Evolutionary conservation across 176 grass and related monocot genomes (phyloP).

Genomic region (Aegilops speltoides): DNA sequence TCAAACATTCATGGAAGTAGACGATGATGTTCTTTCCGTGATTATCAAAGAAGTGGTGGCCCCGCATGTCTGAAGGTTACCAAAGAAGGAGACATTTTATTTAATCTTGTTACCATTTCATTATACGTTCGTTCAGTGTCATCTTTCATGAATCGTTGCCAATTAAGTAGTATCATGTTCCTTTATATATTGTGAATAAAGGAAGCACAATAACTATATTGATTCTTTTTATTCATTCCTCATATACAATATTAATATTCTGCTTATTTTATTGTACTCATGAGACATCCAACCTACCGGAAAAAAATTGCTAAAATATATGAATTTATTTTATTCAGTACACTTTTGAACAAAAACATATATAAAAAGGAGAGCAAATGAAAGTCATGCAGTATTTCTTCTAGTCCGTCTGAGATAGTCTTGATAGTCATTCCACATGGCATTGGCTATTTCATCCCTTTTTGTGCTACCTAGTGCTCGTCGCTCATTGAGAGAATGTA

Average conservation of each 20-base stretch:
- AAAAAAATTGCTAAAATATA: neutral
- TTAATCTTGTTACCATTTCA: neutral
- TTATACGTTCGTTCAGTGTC: too few species aligned
- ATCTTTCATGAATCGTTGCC: too few species aligned
- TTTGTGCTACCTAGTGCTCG: neutral
- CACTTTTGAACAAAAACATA: neutral
- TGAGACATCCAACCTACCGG: too few species aligned
- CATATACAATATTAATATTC: neutral
- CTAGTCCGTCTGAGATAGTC: neutral
- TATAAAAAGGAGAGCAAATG: neutral
- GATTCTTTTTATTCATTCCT: too few species aligned
- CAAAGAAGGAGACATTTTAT: neutral
- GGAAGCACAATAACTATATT: too few species aligned
- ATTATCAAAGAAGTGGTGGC: neutral
- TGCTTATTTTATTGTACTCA: neutral
- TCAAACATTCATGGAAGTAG: neutral
- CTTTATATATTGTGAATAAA: too few species aligned
- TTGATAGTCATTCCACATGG: neutral
- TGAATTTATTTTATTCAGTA: neutral
- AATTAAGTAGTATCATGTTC: too few species aligned
- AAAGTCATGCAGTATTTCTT: neutral
- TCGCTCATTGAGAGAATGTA: neutral
- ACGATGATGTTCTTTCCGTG: neutral
- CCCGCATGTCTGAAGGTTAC: neutral
- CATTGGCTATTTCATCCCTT: neutral